Percentiles rank a stretch among this genome's conserved stretches.
These are phyloP conservation scores for Yamadazyma friedrichii DNA, from an alignment of 1,139 yeast genomes.

Conservation along the genomic window DNA sequence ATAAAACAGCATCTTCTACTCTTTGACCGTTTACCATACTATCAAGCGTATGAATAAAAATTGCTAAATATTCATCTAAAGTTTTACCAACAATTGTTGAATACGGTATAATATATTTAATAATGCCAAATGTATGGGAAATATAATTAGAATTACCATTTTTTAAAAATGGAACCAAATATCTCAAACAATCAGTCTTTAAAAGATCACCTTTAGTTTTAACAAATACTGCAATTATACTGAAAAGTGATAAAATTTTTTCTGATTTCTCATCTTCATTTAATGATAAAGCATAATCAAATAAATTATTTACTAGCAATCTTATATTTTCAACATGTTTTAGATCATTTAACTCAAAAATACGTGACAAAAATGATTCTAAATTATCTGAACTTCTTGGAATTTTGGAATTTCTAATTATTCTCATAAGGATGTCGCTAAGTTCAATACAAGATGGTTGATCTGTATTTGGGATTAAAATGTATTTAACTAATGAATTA, in stretches of 20 bases:
- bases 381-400: constrained; percentile 2
- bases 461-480: background rate
- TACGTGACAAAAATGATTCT: constrained; percentile 1
- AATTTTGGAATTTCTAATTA: background rate
- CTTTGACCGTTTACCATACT: constrained; percentile 33
- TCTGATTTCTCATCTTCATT: constrained; percentile 1
- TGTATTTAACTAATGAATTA: background rate
- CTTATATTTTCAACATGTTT: no score
- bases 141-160: constrained; percentile 44
- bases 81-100: constrained; percentile 44
- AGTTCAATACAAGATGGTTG: background rate
- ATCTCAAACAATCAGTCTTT: constrained; percentile 61
- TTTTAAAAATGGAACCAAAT: constrained; percentile 58
- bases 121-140: constrained; percentile 51
- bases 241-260: constrained; percentile 12
- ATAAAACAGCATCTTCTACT: constrained; percentile 51
- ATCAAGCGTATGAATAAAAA: constrained; percentile 47
- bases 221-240: constrained; percentile 53
- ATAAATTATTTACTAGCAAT: background rate
- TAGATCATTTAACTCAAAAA: background rate
- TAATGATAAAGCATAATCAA: background rate
- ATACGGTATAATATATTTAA: constrained; percentile 47
- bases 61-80: constrained; percentile 47
- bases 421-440: constrained; percentile 25
- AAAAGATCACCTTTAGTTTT: constrained; percentile 51